Evolutionary conservation across 2,329 filamentous ascomycete genomes (phyloP), one percentile per base, ranked within the genome.

Genomic region (Fusarium buharicum): DNA sequence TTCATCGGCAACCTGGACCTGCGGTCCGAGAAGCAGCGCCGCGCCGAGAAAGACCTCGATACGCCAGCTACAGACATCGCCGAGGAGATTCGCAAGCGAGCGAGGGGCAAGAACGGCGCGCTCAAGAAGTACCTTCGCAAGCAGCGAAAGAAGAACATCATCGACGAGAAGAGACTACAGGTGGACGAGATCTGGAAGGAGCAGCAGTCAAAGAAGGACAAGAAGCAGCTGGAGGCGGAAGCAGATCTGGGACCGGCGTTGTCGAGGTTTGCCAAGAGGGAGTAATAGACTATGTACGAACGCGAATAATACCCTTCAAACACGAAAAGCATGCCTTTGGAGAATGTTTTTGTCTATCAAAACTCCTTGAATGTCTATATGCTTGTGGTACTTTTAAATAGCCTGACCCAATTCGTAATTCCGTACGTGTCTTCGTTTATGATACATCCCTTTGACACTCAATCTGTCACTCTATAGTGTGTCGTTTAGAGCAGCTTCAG

Each of bases 121-220:
- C 78, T 98, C 64, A 88, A 92, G 73, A 93, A 93, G 75, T 93
- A 96, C 74, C 77, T 98, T 72, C 83, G 95, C 66, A 98, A 98
- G 86, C 93, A 95, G 80, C 88, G 92, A 40, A 89, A 90, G 72
- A 92, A 90, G 83, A 98, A 98, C 75, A 86, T 99, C 55, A 93
- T 99, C 75, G 95, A 99, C 80, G 95, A 97, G 83, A 93, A 94
- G 84, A 89, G 91, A 73, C 78, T 97, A 76, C 88, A 89, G 73
- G 89, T 93, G 43, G 91, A 97, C 75, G 91, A 93, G 77, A 81
- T 97, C 74, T 88, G 90, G 80, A 87, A 89, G 67, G 86, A 90
- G 75, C 86, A 86, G 75, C 85, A 89, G 68, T 84, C 88, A 74
- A 85, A 88, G 71, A 88, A 84, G 71, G 79, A 89, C 68, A 83